A percentile compares a stretch with the other conserved stretches of the same genome.
Evolutionary conservation across 352 stramenopile genomes (phyloP).

Genomic region (Globisporangium paddicum): DNA sequence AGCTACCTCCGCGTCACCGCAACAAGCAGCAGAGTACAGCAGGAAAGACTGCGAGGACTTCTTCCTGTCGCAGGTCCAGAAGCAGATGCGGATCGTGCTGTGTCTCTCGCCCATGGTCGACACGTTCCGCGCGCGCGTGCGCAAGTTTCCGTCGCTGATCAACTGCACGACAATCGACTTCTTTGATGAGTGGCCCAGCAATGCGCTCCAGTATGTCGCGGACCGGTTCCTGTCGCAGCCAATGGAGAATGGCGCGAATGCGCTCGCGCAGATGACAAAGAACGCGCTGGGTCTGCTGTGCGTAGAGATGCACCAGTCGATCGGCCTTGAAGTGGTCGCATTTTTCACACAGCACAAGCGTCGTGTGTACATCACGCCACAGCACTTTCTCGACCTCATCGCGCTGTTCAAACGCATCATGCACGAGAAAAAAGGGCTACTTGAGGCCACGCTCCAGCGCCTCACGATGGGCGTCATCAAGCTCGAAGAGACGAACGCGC

Average conservation of each 20-base stretch:
- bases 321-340: constrained; percentile 11
- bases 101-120: constrained; percentile 84
- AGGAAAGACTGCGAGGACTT: constrained; percentile 76
- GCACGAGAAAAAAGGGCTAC: constrained; percentile 30
- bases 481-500: constrained; percentile 63
- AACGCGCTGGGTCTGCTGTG: constrained; percentile 36
- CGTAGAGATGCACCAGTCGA: constrained; percentile 49
- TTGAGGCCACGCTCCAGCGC: constrained; percentile 47
- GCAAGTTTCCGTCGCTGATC: constrained; percentile 91
- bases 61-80: constrained; percentile 73
- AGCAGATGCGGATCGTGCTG: constrained; percentile 89
- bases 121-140: constrained; percentile 76
- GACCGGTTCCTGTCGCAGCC: constrained; percentile 45
- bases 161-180: constrained; percentile 94
- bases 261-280: constrained; percentile 11
- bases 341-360: constrained; percentile 37
- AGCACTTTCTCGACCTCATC: constrained; percentile 91
- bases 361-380: constrained; percentile 64
- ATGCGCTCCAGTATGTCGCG: constrained; percentile 81
- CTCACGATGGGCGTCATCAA: constrained; percentile 64
- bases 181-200: constrained; percentile 90
- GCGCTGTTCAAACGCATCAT: constrained; percentile 81
- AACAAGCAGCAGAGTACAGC: constrained; percentile 21
- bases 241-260: neutral
- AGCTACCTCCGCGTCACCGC: neutral